These are phyloP conservation scores for Trichomonas tenax DNA, from an alignment of 208 protist species.

Conservation along the genomic window DNA sequence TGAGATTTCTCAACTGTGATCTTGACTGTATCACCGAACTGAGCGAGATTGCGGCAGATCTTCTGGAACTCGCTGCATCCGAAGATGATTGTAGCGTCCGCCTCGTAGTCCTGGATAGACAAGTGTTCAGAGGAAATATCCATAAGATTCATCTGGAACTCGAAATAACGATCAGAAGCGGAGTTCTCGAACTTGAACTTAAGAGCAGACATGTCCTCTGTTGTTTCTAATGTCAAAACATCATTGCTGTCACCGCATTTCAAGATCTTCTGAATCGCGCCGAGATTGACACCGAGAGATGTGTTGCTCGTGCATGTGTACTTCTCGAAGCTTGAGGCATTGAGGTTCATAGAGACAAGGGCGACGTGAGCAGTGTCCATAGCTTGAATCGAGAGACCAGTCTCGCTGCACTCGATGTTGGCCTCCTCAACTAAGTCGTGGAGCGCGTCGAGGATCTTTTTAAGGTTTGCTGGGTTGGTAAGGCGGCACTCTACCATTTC, in stretches of 20 bases:
- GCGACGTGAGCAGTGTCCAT: not conserved
- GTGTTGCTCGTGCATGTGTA: not conserved
- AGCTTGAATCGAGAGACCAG: not conserved
- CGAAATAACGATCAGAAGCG: not conserved
- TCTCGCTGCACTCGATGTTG: not conserved
- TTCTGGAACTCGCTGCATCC: not conserved
- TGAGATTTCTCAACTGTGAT: not conserved
- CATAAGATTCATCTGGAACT: not conserved
- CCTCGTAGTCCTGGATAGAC: not conserved
- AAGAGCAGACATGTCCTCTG: not conserved
- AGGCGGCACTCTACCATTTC: not conserved
- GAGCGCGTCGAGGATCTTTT: not conserved
- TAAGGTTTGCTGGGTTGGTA: not conserved
- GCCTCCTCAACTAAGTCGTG: not conserved
- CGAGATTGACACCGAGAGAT: not conserved
- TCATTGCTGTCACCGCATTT: conserved; percentile 3
- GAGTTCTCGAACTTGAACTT: not conserved
- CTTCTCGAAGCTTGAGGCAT: not conserved
- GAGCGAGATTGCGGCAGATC: not conserved
- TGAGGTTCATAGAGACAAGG: not conserved
- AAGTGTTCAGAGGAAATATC: not conserved
- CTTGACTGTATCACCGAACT: conserved; percentile 10
- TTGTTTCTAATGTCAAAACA: not conserved
- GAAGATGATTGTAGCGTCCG: not conserved
- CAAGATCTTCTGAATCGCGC: not conserved